Evolutionary conservation across 495 filamentous ascomycete species (phyloP), one percentile per base, ranked within the genome.

Genomic region (Penicillium canariense): DNA sequence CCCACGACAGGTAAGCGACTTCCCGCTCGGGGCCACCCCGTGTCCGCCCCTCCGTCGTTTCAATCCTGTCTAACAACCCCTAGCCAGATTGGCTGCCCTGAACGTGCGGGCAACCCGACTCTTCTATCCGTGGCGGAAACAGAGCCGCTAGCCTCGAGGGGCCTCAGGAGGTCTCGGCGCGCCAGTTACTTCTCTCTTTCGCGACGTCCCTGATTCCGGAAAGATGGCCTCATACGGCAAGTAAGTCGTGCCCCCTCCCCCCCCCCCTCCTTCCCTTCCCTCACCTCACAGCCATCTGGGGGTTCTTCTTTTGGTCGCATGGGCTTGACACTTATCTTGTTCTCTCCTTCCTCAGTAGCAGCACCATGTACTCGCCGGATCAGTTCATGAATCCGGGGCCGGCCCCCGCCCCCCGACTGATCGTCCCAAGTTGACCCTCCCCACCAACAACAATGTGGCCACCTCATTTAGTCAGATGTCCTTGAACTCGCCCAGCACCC

Each of bases 301-400:
- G 10, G 10, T 40, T 51, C 40, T 39, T 22, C 38, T 42, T 10
- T 23, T 25, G 4, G 20, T 42, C 38, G 22, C 20, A 42, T 42
- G 18, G n/a, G 6, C 20, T 25, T 12, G 11, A 42, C 25, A 45
- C 50, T 54, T 3, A 35, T 35, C 28, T 12, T 34, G 8, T 48
- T 6, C 17, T 18, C 22, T 34, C 15, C 15, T 26, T 26, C 26
- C 12, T 35, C 14, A 20, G 9, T 26, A 48, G 50, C 39, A 54
- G 62, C 61, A 85, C 82, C 59, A 74, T 84, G 62, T 90, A 89
- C 70, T 75, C 82, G 40, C 75, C 78, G 52, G 82, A 81, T 64
- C 84, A 87, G 68, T 98, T 98, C 74, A 94, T 97, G 88, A 97
- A 97, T 67, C 91, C 94, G 52, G 90, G 94, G 44, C 93, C 94